These are phyloP conservation scores for Penicillium turbatum DNA, from an alignment of 495 filamentous ascomycete species.

Conservation along the genomic window DNA sequence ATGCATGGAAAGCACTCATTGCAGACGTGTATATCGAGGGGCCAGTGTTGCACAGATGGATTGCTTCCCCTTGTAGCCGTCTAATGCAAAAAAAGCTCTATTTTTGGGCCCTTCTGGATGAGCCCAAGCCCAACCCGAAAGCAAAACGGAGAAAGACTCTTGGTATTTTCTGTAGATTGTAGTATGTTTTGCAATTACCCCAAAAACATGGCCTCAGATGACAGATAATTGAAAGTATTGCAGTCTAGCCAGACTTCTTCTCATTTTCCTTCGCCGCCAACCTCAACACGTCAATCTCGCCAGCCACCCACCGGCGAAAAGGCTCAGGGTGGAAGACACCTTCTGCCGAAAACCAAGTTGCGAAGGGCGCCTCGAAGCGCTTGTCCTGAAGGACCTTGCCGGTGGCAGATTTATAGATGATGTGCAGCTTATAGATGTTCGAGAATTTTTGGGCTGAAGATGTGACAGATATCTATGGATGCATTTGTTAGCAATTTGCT, in stretches of 20 bases:
- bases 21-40: no score
- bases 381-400: constrained; percentile 44
- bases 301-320: constrained; percentile 77
- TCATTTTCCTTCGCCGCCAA: constrained; percentile 58
- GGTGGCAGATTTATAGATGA: constrained; percentile 50
- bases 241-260: constrained; percentile 32
- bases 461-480: constrained; percentile 57
- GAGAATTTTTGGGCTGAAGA: constrained; percentile 70
- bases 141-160: neutral
- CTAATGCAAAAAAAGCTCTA: no score
- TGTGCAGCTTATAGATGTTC: constrained; percentile 69
- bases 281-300: constrained; percentile 62
- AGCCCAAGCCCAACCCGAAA: no score
- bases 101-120: no score
- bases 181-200: neutral
- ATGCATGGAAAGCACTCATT: no score
- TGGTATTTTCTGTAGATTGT: neutral
- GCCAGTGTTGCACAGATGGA: no score
- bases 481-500: neutral
- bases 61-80: no score
- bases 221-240: neutral
- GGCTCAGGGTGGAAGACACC: constrained; percentile 79
- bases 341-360: constrained; percentile 77
- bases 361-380: constrained; percentile 66
- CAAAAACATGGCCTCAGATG: neutral